These are phyloP conservation scores for Pseudocercospora fuligena DNA, from an alignment of 2,329 filamentous ascomycete species.

Conservation along the genomic window DNA sequence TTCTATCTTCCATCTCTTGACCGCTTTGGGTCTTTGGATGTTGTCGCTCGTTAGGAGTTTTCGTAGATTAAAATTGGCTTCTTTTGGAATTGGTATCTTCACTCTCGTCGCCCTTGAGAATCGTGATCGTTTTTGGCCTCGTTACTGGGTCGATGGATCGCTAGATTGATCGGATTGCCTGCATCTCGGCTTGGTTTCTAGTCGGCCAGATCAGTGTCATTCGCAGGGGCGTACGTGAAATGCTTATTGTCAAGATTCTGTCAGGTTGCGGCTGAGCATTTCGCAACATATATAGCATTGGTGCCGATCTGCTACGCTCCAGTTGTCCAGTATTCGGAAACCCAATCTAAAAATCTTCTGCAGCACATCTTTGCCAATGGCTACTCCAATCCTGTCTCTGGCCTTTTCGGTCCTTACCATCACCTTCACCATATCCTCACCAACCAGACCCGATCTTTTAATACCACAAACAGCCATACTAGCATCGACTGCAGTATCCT, in stretches of 20 bases:
- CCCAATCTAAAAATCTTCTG: no score
- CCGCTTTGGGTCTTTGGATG: not conserved
- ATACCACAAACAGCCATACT: not conserved
- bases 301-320: not conserved
- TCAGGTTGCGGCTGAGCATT: not conserved
- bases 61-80: not conserved
- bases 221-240: no score
- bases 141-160: no score
- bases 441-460: not conserved
- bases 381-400: not conserved
- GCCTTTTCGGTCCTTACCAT: not conserved
- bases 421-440: not conserved
- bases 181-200: no score
- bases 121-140: no score
- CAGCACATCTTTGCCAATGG: not conserved
- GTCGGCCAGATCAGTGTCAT: no score
- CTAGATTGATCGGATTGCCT: no score
- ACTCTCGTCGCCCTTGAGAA: not conserved
- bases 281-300: not conserved
- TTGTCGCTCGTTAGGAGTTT: conserved; percentile 3
- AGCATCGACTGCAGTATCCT: not conserved
- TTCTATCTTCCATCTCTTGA: not conserved
- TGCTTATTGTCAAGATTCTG: not conserved
- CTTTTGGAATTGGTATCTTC: not conserved
- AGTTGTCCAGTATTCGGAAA: no score